These are phyloP conservation scores for Exophiala alcalophila DNA, from an alignment of 2,329 filamentous ascomycete genomes.

Conservation along the genomic window DNA sequence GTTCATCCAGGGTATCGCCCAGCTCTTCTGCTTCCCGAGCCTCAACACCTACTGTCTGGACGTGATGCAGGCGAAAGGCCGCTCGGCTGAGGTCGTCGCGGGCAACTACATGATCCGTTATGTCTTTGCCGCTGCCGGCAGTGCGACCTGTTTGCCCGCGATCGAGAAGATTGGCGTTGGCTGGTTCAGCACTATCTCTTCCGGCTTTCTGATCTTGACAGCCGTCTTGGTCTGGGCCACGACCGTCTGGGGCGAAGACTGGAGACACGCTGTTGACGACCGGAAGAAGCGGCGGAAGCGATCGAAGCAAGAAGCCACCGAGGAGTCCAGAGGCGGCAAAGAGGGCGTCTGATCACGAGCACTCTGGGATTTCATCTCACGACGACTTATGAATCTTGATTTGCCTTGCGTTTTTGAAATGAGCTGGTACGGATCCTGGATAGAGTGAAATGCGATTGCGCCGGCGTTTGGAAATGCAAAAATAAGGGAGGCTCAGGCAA, in stretches of 20 bases:
- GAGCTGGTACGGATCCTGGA: too few species aligned
- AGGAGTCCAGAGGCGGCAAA: slow-evolving; percentile 15
- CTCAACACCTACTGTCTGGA: slow-evolving; percentile 80
- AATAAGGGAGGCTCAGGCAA: too few species aligned
- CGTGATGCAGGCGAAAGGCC: slow-evolving; percentile 63
- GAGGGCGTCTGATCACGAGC: slow-evolving; percentile 13
- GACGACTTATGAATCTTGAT: too few species aligned
- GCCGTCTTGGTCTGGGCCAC: slow-evolving; percentile 49
- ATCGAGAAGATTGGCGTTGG: slow-evolving; percentile 73
- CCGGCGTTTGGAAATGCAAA: too few species aligned
- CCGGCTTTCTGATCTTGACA: slow-evolving; percentile 53
- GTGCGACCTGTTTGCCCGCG: slow-evolving; percentile 69
- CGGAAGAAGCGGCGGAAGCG: slow-evolving; percentile 43
- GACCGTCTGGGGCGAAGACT: slow-evolving; percentile 50
- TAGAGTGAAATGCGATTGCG: too few species aligned
- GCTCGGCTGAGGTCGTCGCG: slow-evolving; percentile 70
- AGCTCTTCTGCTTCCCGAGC: slow-evolving; percentile 72
- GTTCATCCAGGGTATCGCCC: slow-evolving; percentile 70
- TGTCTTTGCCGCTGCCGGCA: slow-evolving; percentile 67
- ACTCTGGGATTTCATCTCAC: background rate
- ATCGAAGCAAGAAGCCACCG: slow-evolving; percentile 25
- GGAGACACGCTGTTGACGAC: slow-evolving; percentile 55
- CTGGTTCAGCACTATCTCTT: slow-evolving; percentile 73
- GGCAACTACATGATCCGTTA: slow-evolving; percentile 79
- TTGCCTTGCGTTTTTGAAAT: too few species aligned